A percentile compares a stretch with the other conserved stretches of the same genome.
Conservation (phyloP, 1,284 basidiomycete species). For the Cerioporus squamosus region DNA sequence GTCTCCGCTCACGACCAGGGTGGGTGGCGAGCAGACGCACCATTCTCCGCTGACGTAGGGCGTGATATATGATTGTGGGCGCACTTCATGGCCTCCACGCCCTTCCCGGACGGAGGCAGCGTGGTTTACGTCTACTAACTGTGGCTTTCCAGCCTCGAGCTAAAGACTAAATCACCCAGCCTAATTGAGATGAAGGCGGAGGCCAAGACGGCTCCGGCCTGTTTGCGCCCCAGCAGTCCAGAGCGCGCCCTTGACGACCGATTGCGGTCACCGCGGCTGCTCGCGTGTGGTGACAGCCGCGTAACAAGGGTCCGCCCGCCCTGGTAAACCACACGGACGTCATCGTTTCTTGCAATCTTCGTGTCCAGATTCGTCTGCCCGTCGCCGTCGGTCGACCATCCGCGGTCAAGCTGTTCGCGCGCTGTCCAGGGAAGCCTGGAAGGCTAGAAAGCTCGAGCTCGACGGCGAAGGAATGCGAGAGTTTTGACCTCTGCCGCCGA, state of each 20-base stretch:
- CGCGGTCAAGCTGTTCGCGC: slow-evolving; percentile 1
- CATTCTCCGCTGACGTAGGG: slow-evolving; percentile 10
- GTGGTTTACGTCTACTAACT: slow-evolving; percentile 16
- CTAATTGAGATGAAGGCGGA: not conserved
- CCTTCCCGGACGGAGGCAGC: slow-evolving; percentile 17
- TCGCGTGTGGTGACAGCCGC: slow-evolving; percentile 12
- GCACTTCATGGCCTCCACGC: slow-evolving; percentile 19
- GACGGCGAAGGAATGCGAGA: not conserved
- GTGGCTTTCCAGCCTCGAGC: slow-evolving; percentile 5
- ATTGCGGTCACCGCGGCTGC: slow-evolving; percentile 21
- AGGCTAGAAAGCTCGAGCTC: too few relatives aligned
- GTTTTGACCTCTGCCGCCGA: not conserved
- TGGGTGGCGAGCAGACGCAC: not conserved
- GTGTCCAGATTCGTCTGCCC: slow-evolving; percentile 7
- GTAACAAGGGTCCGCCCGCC: slow-evolving; percentile 14
- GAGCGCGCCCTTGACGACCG: slow-evolving; percentile 21
- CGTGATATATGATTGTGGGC: slow-evolving; percentile 24
- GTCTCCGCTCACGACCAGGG: not conserved
- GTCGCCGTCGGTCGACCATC: not conserved
- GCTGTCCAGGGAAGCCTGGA: not conserved
- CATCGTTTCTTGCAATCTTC: slow-evolving; percentile 20
- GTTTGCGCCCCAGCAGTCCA: slow-evolving; percentile 7
- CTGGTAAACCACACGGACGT: slow-evolving; percentile 25
- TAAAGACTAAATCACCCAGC: slow-evolving; percentile 9
- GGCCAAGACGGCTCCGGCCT: slow-evolving; percentile 8